Conservation (phyloP, 1,139 yeast species). For the Saccharomyces hybrid region DNA sequence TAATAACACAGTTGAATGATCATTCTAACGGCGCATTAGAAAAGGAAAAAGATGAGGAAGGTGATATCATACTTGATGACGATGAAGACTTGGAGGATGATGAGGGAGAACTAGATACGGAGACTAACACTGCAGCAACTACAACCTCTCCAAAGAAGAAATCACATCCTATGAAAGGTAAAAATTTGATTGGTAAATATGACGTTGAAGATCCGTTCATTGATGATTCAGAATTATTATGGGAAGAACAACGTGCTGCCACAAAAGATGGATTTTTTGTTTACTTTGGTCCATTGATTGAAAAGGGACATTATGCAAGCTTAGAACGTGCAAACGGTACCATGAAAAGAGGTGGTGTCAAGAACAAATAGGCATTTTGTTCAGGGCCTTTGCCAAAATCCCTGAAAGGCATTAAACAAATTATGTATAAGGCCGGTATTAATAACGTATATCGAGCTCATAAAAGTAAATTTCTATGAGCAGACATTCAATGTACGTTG, state of each 20-base stretch:
- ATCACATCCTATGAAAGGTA: conserved; percentile 40
- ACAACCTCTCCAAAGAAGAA: conserved; percentile 29
- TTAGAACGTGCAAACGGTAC: conserved; percentile 38
- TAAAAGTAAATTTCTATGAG: not conserved
- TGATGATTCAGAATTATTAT: conserved; percentile 83
- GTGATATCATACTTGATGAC: conserved; percentile 42
- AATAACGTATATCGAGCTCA: not conserved
- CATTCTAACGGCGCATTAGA: conserved; percentile 34
- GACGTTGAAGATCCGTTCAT: conserved; percentile 93
- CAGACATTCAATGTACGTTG: not conserved
- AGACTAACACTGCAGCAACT: conserved; percentile 19
- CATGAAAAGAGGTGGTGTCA: conserved; percentile 33
- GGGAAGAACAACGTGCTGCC: conserved; percentile 90
- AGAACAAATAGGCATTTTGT: conserved; percentile 11
- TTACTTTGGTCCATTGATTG: conserved; percentile 85
- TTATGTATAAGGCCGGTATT: not conserved
- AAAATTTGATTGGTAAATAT: conserved; percentile 76
- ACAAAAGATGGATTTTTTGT: conserved; percentile 96
- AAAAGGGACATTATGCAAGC: conserved; percentile 45
- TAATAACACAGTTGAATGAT: conserved; percentile 51
- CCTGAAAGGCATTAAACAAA: not conserved
- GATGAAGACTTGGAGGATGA: conserved; percentile 29
- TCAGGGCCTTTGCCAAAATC: not conserved
- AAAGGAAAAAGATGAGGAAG: conserved; percentile 52
- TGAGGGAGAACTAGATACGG: conserved; percentile 30